Evolutionary conservation across 1,139 yeast species (phyloP).

Genomic region (Saccharomyces pastorianus): DNA sequence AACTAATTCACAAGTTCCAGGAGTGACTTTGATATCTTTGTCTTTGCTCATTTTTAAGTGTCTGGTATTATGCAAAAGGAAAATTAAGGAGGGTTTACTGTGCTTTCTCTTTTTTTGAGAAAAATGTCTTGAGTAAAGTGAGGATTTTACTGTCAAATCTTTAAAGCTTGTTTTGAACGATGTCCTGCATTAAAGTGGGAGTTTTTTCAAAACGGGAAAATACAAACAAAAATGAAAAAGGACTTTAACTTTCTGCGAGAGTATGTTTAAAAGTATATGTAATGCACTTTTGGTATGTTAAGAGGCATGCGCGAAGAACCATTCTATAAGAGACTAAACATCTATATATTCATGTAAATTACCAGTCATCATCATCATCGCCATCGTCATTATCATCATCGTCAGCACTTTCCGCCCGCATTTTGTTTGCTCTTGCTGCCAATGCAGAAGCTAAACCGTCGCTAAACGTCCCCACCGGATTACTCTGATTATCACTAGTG

Average conservation of each 20-base stretch:
- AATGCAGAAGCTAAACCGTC: constrained; percentile 88
- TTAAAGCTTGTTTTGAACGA: background rate
- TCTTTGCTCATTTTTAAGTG: background rate
- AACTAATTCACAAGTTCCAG: background rate
- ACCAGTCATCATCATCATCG: constrained; percentile 46
- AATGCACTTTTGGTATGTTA: background rate
- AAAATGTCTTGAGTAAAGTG: background rate
- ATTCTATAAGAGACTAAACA: background rate
- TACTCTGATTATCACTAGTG: constrained; percentile 16
- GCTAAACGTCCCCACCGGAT: constrained; percentile 43
- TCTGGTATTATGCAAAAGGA: background rate
- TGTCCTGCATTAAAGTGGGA: background rate
- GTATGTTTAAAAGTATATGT: background rate
- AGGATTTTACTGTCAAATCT: background rate
- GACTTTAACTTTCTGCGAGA: background rate
- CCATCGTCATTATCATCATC: constrained; percentile 54
- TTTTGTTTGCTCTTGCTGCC: constrained; percentile 73
- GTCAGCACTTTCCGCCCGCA: constrained; percentile 64
- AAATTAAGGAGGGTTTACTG: background rate
- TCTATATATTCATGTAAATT: constrained; percentile 1
- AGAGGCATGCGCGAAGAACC: background rate
- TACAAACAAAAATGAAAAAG: background rate
- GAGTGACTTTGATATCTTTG: background rate
- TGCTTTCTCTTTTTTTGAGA: background rate
- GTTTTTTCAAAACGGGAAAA: background rate